Conservation (phyloP, 352 stramenopile genomes). For the Lagenidium giganteum region DNA sequence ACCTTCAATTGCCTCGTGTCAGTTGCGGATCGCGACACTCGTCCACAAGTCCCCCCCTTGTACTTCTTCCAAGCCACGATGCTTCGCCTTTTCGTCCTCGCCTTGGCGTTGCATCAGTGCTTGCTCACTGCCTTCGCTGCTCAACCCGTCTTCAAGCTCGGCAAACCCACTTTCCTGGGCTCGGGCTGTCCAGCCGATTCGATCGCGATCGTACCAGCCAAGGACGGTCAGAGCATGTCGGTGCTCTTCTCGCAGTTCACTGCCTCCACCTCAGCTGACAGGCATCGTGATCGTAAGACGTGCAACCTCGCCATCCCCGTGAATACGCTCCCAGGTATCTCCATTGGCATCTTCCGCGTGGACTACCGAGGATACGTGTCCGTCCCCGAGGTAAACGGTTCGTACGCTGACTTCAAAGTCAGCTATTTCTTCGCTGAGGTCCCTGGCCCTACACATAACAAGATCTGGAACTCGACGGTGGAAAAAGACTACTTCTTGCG, state of each 20-base stretch:
- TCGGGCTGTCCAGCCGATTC: constrained; percentile 14
- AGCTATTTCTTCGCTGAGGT: constrained; percentile 24
- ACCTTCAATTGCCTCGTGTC: not conserved
- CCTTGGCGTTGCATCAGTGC: not conserved
- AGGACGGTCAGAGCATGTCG: constrained; percentile 15
- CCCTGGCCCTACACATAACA: constrained; percentile 11
- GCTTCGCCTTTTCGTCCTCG: not conserved
- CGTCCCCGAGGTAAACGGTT: constrained; percentile 8
- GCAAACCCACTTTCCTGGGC: constrained; percentile 16
- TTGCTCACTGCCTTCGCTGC: not conserved
- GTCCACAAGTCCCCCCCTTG: not conserved
- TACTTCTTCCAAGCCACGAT: not conserved
- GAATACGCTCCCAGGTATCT: constrained; percentile 13
- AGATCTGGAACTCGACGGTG: constrained; percentile 6
- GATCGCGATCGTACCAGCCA: constrained; percentile 10
- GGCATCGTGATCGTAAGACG: constrained; percentile 12
- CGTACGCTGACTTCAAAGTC: constrained; percentile 17
- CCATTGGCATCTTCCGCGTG: constrained; percentile 24
- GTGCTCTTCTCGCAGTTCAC: constrained; percentile 20
- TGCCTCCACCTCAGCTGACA: constrained; percentile 4
- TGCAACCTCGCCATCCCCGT: constrained; percentile 25
- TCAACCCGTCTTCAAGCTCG: constrained; percentile 15
- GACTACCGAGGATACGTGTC: constrained; percentile 30
- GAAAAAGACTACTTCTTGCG: constrained; percentile 19
- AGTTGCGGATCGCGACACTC: not conserved